Conservation (phyloP, 106 monocot species). For the Phalaenopsis equestris region DNA sequence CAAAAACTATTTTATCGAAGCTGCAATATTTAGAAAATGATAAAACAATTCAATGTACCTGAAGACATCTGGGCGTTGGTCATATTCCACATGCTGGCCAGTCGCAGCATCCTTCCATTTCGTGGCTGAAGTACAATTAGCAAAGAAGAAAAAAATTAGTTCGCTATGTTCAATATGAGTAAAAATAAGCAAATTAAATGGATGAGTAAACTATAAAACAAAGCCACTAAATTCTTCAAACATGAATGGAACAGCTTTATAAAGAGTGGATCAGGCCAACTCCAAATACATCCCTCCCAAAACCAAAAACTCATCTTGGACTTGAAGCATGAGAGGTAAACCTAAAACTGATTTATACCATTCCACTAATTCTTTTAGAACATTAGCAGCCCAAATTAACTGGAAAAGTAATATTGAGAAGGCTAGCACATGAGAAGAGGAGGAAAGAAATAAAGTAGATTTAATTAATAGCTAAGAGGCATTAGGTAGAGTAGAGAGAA, state of each 20-base stretch:
- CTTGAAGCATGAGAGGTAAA: not conserved
- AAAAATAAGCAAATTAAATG: not conserved
- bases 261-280: not conserved
- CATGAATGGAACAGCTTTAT: not conserved
- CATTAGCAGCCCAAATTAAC: too few species aligned
- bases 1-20: not conserved
- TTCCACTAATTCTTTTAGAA: too few species aligned
- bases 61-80: constrained; percentile 86
- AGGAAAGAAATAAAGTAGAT: too few species aligned
- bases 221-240: not conserved
- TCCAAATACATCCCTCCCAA: not conserved
- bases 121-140: constrained; percentile 39
- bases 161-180: not conserved
- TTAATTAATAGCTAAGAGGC: too few species aligned
- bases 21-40: not conserved
- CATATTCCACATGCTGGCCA: constrained; percentile 71
- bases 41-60: constrained; percentile 20
- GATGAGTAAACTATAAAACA: not conserved
- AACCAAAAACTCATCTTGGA: not conserved
- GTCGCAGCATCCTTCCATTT: constrained; percentile 61
- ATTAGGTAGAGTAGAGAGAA: too few species aligned
- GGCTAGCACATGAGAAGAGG: not conserved
- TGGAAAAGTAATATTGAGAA: not conserved
- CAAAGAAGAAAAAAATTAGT: not conserved
- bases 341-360: not conserved